phyloP scores from a whole-genome alignment of 345 rosid species.

The Mallotus nudiflorus region DNA sequence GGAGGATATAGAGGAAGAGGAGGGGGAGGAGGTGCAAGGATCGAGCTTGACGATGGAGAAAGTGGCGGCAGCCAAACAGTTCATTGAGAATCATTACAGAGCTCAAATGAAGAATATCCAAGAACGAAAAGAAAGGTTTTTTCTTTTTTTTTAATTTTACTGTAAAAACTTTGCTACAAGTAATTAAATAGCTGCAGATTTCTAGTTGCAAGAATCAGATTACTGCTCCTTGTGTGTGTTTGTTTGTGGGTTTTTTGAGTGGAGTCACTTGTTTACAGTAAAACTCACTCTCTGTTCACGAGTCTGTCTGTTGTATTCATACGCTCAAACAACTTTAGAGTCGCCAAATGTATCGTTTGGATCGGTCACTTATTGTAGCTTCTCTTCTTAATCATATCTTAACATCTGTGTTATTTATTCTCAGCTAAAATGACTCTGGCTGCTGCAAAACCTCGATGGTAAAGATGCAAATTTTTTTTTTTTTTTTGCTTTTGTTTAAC shows the following conservation, averaged over 20 bases:
- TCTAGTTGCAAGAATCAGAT: too few species aligned
- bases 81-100: slow-evolving; percentile 93
- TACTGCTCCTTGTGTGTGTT: too few species aligned
- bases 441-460: slow-evolving; percentile 4
- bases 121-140: slow-evolving; percentile 90
- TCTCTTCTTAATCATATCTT: too few species aligned
- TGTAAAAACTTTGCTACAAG: too few species aligned
- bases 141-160: too few species aligned
- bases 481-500: slow-evolving; percentile 12
- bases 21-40: slow-evolving; percentile 65
- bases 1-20: slow-evolving; percentile 57
- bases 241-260: too few species aligned
- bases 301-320: too few species aligned
- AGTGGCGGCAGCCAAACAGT: slow-evolving; percentile 97
- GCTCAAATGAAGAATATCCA: slow-evolving; percentile 87
- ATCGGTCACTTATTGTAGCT: not conserved
- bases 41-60: slow-evolving; percentile 98
- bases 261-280: too few species aligned
- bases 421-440: not conserved
- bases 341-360: not conserved
- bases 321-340: too few species aligned
- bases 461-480: not conserved
- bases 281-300: too few species aligned
- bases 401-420: slow-evolving; percentile 3
- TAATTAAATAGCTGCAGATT: too few species aligned